These are phyloP conservation scores for Xylogone sp. DNA, from an alignment of 2,329 filamentous ascomycete species.

Conservation along the genomic window DNA sequence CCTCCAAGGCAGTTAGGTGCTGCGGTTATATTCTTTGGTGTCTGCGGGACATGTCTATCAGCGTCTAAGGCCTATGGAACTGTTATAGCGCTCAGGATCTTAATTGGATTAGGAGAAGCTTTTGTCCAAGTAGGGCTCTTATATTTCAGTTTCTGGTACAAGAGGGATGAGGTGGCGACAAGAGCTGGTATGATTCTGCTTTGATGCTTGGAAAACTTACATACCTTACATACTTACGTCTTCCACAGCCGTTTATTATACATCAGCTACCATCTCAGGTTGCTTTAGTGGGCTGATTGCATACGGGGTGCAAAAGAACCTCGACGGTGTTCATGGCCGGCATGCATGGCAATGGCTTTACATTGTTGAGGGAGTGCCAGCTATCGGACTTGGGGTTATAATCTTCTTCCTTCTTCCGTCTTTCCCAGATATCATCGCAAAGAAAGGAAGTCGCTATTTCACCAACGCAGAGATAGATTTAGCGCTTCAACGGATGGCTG, in stretches of 20 bases:
- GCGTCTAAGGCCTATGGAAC: constrained; percentile 6
- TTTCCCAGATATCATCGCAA: constrained; percentile 7
- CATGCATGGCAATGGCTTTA: constrained; percentile 16
- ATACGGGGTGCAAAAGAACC: constrained; percentile 11
- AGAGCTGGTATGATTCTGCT: constrained; percentile 15
- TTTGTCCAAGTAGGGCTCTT: constrained; percentile 6
- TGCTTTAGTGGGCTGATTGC: constrained; percentile 16
- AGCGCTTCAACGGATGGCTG: constrained; percentile 9
- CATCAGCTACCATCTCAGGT: constrained; percentile 13
- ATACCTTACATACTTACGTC: not conserved
- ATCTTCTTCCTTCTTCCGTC: constrained; percentile 3
- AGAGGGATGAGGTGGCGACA: constrained; percentile 13
- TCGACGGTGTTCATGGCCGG: constrained; percentile 6
- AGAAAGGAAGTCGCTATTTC: constrained; percentile 5
- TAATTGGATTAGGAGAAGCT: constrained; percentile 10
- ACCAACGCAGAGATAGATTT: constrained; percentile 11
- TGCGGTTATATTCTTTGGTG: constrained; percentile 13
- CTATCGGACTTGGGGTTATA: constrained; percentile 3
- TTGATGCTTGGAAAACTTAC: not conserved
- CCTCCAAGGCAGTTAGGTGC: constrained; percentile 7
- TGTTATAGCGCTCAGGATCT: constrained; percentile 11
- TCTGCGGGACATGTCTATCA: constrained; percentile 10
- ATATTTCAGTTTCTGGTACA: constrained; percentile 19
- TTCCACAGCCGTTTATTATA: constrained; percentile 6
- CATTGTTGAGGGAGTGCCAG: constrained; percentile 13